These are phyloP conservation scores for Tulasnella sp. DNA, from an alignment of 768 basidiomycete species.

Conservation along the genomic window DNA sequence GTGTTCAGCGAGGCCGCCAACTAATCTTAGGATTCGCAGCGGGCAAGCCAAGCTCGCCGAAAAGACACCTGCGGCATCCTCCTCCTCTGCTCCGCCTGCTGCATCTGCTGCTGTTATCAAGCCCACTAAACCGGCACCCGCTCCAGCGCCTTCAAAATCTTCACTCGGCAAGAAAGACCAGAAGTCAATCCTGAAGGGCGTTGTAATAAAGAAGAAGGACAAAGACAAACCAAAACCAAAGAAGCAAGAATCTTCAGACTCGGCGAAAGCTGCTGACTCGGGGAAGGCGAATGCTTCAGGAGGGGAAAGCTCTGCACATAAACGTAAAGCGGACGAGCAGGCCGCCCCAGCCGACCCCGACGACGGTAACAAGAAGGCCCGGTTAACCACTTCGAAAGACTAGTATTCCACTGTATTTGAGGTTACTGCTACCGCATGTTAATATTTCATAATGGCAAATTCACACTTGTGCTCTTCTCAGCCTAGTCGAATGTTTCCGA, in stretches of 20 bases:
- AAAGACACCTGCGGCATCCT: constrained; percentile 32
- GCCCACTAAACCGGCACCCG: constrained; percentile 36
- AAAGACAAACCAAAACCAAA: constrained; percentile 2
- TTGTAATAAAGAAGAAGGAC: constrained; percentile 63
- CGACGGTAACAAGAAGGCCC: neutral
- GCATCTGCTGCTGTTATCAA: constrained; percentile 36
- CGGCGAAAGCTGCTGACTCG: neutral
- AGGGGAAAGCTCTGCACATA: neutral
- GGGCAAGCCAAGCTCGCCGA: constrained; percentile 67
- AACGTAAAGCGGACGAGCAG: neutral
- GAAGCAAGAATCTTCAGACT: neutral
- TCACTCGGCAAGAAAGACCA: constrained; percentile 52
- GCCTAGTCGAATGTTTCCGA: neutral
- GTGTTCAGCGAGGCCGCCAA: neutral
- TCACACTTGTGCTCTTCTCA: neutral
- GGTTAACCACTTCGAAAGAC: neutral
- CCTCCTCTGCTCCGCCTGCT: constrained; percentile 29
- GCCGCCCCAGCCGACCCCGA: neutral
- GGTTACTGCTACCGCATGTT: neutral
- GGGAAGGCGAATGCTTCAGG: neutral
- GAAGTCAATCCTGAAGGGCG: constrained; percentile 70
- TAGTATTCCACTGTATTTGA: neutral
- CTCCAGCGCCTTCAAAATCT: constrained; percentile 26
- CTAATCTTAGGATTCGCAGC: constrained; percentile 36
- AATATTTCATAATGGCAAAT: neutral